Evolutionary conservation across 495 filamentous ascomycete genomes (phyloP).

Genomic region (Xanthoparmelia taractica): DNA sequence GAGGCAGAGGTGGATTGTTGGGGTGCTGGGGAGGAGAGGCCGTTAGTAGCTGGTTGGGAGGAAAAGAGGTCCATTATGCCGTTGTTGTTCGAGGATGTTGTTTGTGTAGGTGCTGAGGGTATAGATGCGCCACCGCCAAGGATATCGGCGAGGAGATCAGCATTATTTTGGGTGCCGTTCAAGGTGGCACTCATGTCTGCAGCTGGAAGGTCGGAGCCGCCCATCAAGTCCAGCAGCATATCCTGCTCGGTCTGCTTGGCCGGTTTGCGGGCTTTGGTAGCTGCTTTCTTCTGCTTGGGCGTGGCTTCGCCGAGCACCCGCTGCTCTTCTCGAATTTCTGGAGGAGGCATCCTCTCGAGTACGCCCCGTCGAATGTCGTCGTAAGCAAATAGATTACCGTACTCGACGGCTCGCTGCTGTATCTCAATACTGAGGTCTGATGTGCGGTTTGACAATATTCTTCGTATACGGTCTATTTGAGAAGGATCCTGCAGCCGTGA

Average conservation of each 20-base stretch:
- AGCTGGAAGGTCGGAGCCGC: slow-evolving; percentile 59
- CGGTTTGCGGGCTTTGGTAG: slow-evolving; percentile 63
- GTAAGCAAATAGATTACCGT: slow-evolving; percentile 82
- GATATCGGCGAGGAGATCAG: slow-evolving; percentile 84
- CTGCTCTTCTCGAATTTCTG: slow-evolving; percentile 91
- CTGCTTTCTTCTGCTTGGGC: slow-evolving; percentile 60
- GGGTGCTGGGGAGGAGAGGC: slow-evolving; percentile 35
- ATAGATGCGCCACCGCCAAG: slow-evolving; percentile 49
- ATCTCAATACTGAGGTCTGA: slow-evolving; percentile 87
- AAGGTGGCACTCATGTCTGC: slow-evolving; percentile 33
- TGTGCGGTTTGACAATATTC: slow-evolving; percentile 65
- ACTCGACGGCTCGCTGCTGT: slow-evolving; percentile 92
- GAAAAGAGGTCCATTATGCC: slow-evolving; percentile 87
- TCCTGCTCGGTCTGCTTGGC: slow-evolving; percentile 82
- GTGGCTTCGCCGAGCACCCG: slow-evolving; percentile 78
- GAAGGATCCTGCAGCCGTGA: slow-evolving; percentile 74
- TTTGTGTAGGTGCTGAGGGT: slow-evolving; percentile 38
- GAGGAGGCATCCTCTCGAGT: slow-evolving; percentile 92
- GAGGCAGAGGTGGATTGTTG: slow-evolving; percentile 37
- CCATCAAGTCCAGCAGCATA: slow-evolving; percentile 86
- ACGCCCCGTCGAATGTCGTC: slow-evolving; percentile 85
- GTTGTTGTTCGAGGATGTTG: slow-evolving; percentile 55
- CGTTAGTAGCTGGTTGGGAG: slow-evolving; percentile 36
- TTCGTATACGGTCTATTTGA: slow-evolving; percentile 76
- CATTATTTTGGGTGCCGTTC: slow-evolving; percentile 62